phyloP scores from a whole-genome alignment of 306 rosid species.

The Calophaca sinica region DNA sequence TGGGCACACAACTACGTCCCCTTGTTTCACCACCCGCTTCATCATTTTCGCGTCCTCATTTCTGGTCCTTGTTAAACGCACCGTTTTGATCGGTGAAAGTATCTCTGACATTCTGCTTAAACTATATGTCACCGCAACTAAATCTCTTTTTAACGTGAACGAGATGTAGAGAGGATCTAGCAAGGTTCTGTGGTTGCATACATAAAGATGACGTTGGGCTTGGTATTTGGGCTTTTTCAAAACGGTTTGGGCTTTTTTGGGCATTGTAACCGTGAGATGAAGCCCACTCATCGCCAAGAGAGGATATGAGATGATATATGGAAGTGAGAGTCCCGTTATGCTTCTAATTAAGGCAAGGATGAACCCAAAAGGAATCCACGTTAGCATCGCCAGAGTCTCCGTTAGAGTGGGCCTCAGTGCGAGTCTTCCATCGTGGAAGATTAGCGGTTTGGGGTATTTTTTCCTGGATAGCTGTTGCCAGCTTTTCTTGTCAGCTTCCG shows the following conservation, averaged over 20 bases:
- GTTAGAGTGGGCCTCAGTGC: constrained; percentile 63
- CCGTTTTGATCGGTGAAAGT: constrained; percentile 70
- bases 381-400: constrained; percentile 41
- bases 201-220: constrained; percentile 50
- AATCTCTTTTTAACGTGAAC: constrained; percentile 38
- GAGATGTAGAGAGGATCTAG: constrained; percentile 70
- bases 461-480: constrained; percentile 62
- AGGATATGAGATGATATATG: constrained; percentile 52
- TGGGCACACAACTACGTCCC: constrained; percentile 70
- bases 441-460: constrained; percentile 56
- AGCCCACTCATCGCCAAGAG: constrained; percentile 55
- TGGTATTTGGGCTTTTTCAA: too few species aligned
- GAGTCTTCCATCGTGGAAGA: constrained; percentile 80
- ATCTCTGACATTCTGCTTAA: constrained; percentile 69
- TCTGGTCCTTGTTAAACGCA: constrained; percentile 67
- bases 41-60: constrained; percentile 57
- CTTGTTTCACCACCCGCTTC: constrained; percentile 51
- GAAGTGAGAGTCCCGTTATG: constrained; percentile 11
- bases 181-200: constrained; percentile 76
- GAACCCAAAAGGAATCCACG: constrained; percentile 65
- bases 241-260: background rate
- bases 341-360: constrained; percentile 46
- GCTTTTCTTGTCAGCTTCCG: constrained; percentile 56
- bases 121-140: constrained; percentile 73
- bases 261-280: constrained; percentile 42